Evolutionary conservation across 768 basidiomycete species (phyloP).

Genomic region (Leccinum longicurvipes): DNA sequence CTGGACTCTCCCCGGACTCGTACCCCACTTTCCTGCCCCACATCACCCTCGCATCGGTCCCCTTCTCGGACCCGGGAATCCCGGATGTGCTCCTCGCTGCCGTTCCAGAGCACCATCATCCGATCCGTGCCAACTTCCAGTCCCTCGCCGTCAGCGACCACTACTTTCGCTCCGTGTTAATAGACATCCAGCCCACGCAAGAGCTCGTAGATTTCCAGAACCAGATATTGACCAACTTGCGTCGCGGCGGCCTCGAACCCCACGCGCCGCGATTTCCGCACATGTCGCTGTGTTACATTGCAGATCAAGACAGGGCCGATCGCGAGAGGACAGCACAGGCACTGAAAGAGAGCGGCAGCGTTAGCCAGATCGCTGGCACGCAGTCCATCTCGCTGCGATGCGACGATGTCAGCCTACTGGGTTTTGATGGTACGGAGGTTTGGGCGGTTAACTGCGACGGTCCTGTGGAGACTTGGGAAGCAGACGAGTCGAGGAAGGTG

Average conservation of each 20-base stretch:
- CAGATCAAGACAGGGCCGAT: constrained; percentile 57
- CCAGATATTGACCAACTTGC: constrained; percentile 40
- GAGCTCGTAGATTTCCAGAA: constrained; percentile 49
- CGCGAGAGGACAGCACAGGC: constrained; percentile 46
- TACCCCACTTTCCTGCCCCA: constrained; percentile 68
- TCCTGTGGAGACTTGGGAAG: constrained; percentile 55
- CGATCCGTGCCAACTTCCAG: constrained; percentile 46
- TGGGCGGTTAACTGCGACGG: constrained; percentile 63
- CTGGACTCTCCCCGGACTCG: constrained; percentile 35
- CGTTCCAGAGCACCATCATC: constrained; percentile 33
- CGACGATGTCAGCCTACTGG: constrained; percentile 33
- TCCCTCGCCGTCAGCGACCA: constrained; percentile 55
- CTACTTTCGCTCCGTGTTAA: constrained; percentile 71
- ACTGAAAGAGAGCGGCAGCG: constrained; percentile 36
- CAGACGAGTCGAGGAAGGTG: constrained; percentile 39
- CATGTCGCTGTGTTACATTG: constrained; percentile 71
- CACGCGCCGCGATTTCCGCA: constrained; percentile 64
- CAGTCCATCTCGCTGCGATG: constrained; percentile 26
- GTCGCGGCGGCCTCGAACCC: constrained; percentile 35
- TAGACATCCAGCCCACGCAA: constrained; percentile 44
- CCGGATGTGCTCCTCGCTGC: constrained; percentile 34
- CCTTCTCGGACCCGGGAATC: constrained; percentile 18
- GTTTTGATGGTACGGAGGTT: constrained; percentile 47
- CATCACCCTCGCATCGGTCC: constrained; percentile 57
- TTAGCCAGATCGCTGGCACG: constrained; percentile 28